These are phyloP conservation scores for Apiospora malaysiana DNA, from an alignment of 2,329 filamentous ascomycete genomes.

Conservation along the genomic window DNA sequence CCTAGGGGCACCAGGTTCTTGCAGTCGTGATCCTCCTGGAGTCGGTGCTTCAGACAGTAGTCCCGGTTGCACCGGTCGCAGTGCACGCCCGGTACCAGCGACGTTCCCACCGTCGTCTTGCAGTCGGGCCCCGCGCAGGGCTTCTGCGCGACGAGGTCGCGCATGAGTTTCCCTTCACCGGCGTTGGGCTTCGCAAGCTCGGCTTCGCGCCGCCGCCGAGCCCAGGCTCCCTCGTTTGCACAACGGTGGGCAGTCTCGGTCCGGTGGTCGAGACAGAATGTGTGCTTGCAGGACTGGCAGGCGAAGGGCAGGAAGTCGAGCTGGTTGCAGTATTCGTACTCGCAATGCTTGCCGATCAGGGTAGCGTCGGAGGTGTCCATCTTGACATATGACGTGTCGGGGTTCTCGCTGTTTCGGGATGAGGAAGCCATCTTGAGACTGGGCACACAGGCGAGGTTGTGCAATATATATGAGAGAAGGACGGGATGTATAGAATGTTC, in stretches of 20 bases:
- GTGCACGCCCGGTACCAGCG: slow-evolving; percentile 67
- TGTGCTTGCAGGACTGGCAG: slow-evolving; percentile 85
- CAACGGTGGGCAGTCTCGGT: slow-evolving; percentile 82
- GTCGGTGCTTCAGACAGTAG: slow-evolving; percentile 80
- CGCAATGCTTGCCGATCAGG: slow-evolving; percentile 88
- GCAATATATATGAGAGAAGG: slow-evolving; percentile 26
- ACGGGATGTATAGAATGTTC: not conserved
- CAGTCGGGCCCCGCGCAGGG: slow-evolving; percentile 71
- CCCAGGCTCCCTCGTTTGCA: slow-evolving; percentile 65
- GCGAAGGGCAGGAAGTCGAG: slow-evolving; percentile 96
- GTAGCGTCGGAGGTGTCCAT: slow-evolving; percentile 74
- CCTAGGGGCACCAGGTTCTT: slow-evolving; percentile 70
- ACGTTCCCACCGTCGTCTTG: slow-evolving; percentile 74
- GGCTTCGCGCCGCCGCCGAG: slow-evolving; percentile 59
- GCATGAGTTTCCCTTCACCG: slow-evolving; percentile 60
- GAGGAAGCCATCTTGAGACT: slow-evolving; percentile 57
- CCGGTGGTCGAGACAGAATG: slow-evolving; percentile 93
- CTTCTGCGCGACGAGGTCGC: slow-evolving; percentile 63
- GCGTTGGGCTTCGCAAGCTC: slow-evolving; percentile 59
- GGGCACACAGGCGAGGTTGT: slow-evolving; percentile 26
- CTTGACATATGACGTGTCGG: slow-evolving; percentile 67
- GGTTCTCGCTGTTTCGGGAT: slow-evolving; percentile 42
- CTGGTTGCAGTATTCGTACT: slow-evolving; percentile 88
- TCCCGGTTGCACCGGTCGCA: slow-evolving; percentile 73
- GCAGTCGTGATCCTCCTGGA: slow-evolving; percentile 85